Evolutionary conservation across 2,329 filamentous ascomycete genomes (phyloP).

Genomic region (Elsinoe fawcettii): DNA sequence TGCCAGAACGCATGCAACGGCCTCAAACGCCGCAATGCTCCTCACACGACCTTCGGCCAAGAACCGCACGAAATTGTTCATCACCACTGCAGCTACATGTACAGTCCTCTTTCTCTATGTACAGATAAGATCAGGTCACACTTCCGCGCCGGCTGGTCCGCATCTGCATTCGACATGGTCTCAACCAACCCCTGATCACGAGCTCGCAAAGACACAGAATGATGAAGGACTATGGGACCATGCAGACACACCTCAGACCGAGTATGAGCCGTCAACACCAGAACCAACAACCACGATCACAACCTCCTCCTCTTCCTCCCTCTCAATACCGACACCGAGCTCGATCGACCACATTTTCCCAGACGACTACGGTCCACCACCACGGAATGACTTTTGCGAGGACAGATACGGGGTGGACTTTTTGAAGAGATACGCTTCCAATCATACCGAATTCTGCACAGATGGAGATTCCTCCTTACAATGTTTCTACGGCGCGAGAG

Average conservation of each 20-base stretch:
- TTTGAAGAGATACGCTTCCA: conserved; percentile 2
- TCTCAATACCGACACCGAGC: background rate
- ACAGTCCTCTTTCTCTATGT: conserved; percentile 9
- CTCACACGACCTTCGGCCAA: conserved; percentile 4
- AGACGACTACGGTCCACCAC: background rate
- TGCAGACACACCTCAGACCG: background rate
- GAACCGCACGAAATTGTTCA: background rate
- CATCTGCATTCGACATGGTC: conserved; percentile 6
- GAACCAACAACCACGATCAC: background rate
- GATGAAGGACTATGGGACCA: background rate
- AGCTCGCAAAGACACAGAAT: background rate
- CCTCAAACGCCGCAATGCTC: conserved; percentile 7
- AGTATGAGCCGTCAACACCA: background rate
- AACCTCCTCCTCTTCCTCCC: no score
- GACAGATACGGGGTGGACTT: conserved; percentile 9
- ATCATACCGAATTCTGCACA: conserved; percentile 9
- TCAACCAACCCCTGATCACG: background rate
- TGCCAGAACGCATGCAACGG: conserved; percentile 12
- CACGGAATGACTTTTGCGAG: conserved; percentile 11
- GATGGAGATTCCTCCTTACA: background rate
- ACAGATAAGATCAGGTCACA: conserved; percentile 13
- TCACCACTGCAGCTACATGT: background rate
- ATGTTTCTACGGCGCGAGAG: conserved; percentile 6
- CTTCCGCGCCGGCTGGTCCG: background rate
- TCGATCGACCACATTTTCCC: background rate